phyloP scores from a whole-genome alignment of 169 alveolate species.

The Ichthyophthirius multifiliis region DNA sequence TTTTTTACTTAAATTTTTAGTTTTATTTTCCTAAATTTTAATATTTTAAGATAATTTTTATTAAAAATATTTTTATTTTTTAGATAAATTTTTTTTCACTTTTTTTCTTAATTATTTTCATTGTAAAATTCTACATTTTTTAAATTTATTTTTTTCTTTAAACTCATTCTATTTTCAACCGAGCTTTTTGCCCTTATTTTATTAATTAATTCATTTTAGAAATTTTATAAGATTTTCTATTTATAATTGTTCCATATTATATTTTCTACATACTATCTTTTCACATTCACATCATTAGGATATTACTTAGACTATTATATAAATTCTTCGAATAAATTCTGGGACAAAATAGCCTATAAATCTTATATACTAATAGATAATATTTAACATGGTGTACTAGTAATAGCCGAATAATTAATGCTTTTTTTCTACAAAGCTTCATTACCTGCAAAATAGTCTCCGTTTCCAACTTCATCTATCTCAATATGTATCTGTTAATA shows the following conservation, averaged over 20 bases:
- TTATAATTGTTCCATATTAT: slow-evolving; percentile 18
- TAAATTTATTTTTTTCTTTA: no score
- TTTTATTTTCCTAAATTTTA: no score
- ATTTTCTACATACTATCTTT: slow-evolving; percentile 12
- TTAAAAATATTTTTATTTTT: no score
- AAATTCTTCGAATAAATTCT: background rate
- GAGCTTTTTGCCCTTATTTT: background rate
- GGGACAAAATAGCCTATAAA: background rate
- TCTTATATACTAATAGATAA: slow-evolving; percentile 1
- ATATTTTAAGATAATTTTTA: no score
- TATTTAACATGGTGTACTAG: background rate
- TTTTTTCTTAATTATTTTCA: no score
- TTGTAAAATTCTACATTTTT: no score
- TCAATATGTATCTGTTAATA: slow-evolving; percentile 1
- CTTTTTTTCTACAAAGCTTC: background rate
- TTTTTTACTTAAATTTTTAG: no score
- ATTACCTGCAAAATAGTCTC: slow-evolving; percentile 4
- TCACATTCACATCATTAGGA: background rate
- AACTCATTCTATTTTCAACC: no score
- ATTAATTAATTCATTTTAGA: background rate
- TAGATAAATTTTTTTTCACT: no score
- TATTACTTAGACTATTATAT: background rate
- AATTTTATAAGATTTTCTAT: slow-evolving; percentile 16
- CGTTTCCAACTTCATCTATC: slow-evolving; percentile 17
- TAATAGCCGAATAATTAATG: background rate